Evolutionary conservation across 495 filamentous ascomycete genomes (phyloP).

Genomic region (Hypoxylon lenormandii): DNA sequence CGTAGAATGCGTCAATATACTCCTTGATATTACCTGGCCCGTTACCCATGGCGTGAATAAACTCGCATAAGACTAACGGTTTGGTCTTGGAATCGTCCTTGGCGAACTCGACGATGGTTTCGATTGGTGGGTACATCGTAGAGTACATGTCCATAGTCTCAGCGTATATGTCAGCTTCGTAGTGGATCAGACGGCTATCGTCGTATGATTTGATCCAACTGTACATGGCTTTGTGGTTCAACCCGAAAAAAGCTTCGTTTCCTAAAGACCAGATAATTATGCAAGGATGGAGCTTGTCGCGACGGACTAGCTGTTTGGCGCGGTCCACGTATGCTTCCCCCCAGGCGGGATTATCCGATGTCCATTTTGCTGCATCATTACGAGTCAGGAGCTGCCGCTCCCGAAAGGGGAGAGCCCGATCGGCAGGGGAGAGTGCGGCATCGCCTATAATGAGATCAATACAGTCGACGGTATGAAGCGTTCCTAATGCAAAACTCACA

Average conservation of each 20-base stretch:
- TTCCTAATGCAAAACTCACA: conserved; percentile 16
- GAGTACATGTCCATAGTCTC: conserved; percentile 72
- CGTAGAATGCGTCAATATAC: conserved; percentile 70
- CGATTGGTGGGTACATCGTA: conserved; percentile 72
- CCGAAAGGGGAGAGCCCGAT: conserved; percentile 45
- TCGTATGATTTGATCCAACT: conserved; percentile 69
- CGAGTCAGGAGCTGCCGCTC: conserved; percentile 66
- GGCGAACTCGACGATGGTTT: conserved; percentile 62
- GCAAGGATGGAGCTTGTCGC: conserved; percentile 74
- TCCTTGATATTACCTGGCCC: conserved; percentile 75
- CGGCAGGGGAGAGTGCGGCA: conserved; percentile 45
- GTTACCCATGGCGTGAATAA: conserved; percentile 78
- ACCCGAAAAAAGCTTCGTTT: conserved; percentile 76
- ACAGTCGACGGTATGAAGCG: conserved; percentile 5
- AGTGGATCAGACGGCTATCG: conserved; percentile 70
- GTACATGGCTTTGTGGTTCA: conserved; percentile 73
- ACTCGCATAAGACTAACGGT: conserved; percentile 75
- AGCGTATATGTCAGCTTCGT: conserved; percentile 72
- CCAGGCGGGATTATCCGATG: conserved; percentile 74
- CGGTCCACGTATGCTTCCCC: conserved; percentile 74
- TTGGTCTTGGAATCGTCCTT: conserved; percentile 60
- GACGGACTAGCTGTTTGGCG: conserved; percentile 69
- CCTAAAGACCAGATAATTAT: conserved; percentile 79
- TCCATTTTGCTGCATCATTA: conserved; percentile 65
- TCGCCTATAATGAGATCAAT: conserved; percentile 29